Conservation (phyloP, 1,139 yeast genomes). For the Ogataea hybrid region DNA sequence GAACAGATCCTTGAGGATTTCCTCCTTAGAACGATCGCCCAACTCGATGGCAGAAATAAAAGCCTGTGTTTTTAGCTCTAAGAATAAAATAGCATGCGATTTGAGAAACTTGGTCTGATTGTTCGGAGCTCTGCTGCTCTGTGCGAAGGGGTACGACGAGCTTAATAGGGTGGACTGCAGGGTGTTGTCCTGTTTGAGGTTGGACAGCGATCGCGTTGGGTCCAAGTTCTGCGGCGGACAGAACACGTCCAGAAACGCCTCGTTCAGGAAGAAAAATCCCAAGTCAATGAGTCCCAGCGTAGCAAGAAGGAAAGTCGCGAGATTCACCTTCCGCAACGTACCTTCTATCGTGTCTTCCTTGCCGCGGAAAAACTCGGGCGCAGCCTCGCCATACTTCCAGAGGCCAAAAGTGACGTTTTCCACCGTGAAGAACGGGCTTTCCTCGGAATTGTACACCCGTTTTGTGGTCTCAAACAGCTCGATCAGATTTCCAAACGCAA, state of each 20-base stretch:
- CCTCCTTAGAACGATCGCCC: constrained; percentile 63
- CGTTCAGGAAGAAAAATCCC: constrained; percentile 84
- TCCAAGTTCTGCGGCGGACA: constrained; percentile 53
- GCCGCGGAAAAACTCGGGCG: constrained; percentile 56
- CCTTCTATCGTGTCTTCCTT: constrained; percentile 66
- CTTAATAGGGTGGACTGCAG: constrained; percentile 18
- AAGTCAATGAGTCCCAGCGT: constrained; percentile 80
- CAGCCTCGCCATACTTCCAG: constrained; percentile 61
- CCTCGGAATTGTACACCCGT: constrained; percentile 53
- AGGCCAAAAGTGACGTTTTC: constrained; percentile 51
- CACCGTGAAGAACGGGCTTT: constrained; percentile 65
- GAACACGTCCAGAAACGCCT: constrained; percentile 79
- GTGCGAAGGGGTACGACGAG: constrained; percentile 12
- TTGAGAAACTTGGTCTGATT: constrained; percentile 56
- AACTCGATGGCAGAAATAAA: constrained; percentile 85
- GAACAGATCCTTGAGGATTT: constrained; percentile 72
- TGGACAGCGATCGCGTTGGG: constrained; percentile 34
- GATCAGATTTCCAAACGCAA: constrained; percentile 68
- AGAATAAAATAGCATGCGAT: constrained; percentile 72
- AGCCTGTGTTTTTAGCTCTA: constrained; percentile 93
- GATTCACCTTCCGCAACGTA: constrained; percentile 76
- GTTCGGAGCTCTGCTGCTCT: constrained; percentile 12
- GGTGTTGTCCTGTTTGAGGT: constrained; percentile 19
- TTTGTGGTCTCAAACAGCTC: constrained; percentile 75
- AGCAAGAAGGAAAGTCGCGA: constrained; percentile 85